Percentiles rank a stretch among this genome's conserved stretches.
These are phyloP conservation scores for Rosa rugosa DNA, from an alignment of 306 rosid species.

Conservation along the genomic window DNA sequence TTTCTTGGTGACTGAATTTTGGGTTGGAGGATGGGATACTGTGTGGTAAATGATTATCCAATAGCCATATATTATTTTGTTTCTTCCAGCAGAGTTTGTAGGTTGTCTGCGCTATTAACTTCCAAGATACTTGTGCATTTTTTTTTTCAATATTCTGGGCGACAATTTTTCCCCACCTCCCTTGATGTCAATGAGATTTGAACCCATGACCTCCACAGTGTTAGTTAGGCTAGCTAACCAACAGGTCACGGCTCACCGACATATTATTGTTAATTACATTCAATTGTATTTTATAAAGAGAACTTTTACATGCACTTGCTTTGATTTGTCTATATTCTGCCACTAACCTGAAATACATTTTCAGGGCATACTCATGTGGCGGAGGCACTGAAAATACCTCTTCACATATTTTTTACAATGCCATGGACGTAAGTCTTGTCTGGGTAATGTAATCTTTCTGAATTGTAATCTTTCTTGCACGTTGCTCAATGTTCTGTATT, in stretches of 20 bases:
- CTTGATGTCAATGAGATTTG: too few relatives aligned
- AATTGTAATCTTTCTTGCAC: conserved; percentile 21
- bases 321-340: conserved; percentile 14
- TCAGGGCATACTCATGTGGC: conserved; percentile 98
- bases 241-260: too few relatives aligned
- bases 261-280: background rate
- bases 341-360: conserved; percentile 36
- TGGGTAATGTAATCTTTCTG: conserved; percentile 38
- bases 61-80: background rate
- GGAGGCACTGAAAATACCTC: conserved; percentile 86
- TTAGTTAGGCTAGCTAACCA: too few relatives aligned
- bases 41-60: background rate
- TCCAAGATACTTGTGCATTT: background rate
- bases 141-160: too few relatives aligned
- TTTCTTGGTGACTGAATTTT: background rate
- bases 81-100: background rate
- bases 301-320: background rate
- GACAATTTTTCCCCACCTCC: too few relatives aligned
- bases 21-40: conserved; percentile 5
- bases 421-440: conserved; percentile 99
- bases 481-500: conserved; percentile 16
- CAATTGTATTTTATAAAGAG: background rate
- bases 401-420: conserved; percentile 98
- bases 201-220: too few relatives aligned
- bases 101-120: background rate